phyloP scores from a whole-genome alignment of 208 protist genomes.

The Angomonas deanei region DNA sequence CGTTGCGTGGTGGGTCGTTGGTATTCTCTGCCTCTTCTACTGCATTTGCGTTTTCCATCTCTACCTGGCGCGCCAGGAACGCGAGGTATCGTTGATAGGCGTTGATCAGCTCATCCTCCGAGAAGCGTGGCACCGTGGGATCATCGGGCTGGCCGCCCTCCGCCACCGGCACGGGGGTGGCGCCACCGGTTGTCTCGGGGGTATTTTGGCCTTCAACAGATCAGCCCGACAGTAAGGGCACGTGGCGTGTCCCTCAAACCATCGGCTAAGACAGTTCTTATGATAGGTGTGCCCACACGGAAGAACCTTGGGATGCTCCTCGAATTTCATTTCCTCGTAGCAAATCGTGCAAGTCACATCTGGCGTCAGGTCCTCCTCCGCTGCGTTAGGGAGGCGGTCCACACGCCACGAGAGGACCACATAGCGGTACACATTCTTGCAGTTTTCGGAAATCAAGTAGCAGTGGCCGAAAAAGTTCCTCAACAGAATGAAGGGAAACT shows the following conservation, averaged over 20 bases:
- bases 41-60: too few relatives aligned
- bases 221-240: constrained; percentile 84
- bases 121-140: background rate
- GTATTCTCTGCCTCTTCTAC: too few relatives aligned
- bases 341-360: constrained; percentile 77
- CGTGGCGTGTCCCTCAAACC: constrained; percentile 69
- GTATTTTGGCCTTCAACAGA: constrained; percentile 18
- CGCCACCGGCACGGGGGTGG: background rate
- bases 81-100: constrained; percentile 27
- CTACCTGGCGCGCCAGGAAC: background rate
- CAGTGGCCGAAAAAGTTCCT: constrained; percentile 31
- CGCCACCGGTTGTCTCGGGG: background rate
- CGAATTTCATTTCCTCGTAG: constrained; percentile 73
- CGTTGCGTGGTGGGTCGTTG: too few relatives aligned
- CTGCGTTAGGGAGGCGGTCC: constrained; percentile 25
- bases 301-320: constrained; percentile 45
- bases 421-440: constrained; percentile 31
- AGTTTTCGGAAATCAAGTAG: constrained; percentile 29
- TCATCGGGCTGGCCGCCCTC: background rate
- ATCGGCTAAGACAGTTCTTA: constrained; percentile 61
- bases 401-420: constrained; percentile 27
- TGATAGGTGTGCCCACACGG: constrained; percentile 86
- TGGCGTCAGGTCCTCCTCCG: constrained; percentile 42
- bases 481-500: constrained; percentile 44
- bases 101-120: constrained; percentile 18